A percentile compares a stretch with the other conserved stretches of the same genome.
Conservation (phyloP, 1,284 basidiomycete species). For the Heterobasidion parviporum region DNA sequence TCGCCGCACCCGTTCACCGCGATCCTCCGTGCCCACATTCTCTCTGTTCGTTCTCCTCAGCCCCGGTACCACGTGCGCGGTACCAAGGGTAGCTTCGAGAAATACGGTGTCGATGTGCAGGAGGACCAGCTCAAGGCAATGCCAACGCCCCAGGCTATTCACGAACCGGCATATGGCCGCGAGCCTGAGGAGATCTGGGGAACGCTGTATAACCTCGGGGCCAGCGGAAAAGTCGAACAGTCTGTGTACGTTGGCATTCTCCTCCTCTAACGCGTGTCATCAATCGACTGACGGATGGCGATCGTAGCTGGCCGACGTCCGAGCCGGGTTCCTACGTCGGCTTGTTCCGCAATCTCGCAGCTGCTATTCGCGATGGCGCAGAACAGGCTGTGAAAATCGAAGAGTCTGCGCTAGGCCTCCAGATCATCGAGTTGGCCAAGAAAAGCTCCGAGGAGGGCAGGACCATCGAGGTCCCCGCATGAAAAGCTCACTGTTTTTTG, state of each 20-base stretch:
- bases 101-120: conserved; percentile 74
- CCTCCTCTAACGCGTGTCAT: neutral
- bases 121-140: conserved; percentile 63
- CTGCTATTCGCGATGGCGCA: conserved; percentile 46
- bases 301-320: conserved; percentile 52
- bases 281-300: neutral
- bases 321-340: conserved; percentile 52
- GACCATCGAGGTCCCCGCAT: conserved; percentile 28
- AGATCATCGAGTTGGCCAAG: conserved; percentile 67
- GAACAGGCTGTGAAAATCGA: conserved; percentile 60
- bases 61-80: conserved; percentile 66
- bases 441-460: conserved; percentile 53
- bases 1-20: conserved; percentile 55
- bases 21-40: conserved; percentile 59
- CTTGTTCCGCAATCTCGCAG: conserved; percentile 60
- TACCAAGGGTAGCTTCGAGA: conserved; percentile 63
- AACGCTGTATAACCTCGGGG: conserved; percentile 43
- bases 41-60: conserved; percentile 61
- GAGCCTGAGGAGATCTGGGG: conserved; percentile 60
- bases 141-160: conserved; percentile 37
- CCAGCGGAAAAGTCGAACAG: conserved; percentile 37
- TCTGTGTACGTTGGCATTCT: conserved; percentile 31
- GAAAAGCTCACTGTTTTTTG: too few species aligned
- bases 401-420: conserved; percentile 60
- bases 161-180: conserved; percentile 21